Evolutionary conservation across 2,329 filamentous ascomycete genomes (phyloP).

Genomic region (Trichoderma guizhouense): DNA sequence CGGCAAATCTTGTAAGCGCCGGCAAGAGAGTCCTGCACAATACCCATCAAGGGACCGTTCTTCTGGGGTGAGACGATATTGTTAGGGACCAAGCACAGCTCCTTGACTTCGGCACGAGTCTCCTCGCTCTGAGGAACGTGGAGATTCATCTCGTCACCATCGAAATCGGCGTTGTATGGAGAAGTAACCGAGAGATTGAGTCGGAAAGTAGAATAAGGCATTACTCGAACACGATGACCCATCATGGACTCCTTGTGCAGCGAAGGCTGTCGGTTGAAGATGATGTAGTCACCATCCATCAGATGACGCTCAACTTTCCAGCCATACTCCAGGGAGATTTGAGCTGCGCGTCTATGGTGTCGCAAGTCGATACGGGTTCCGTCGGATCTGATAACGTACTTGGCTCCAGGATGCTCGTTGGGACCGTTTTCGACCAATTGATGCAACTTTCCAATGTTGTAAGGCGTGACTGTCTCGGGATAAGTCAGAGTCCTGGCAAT

Average conservation of each 20-base stretch:
- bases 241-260: slow-evolving; percentile 99
- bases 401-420: slow-evolving; percentile 90
- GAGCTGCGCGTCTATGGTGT: slow-evolving; percentile 82
- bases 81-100: slow-evolving; percentile 94
- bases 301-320: slow-evolving; percentile 99
- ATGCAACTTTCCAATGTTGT: slow-evolving; percentile 93
- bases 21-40: slow-evolving; percentile 95
- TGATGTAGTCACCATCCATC: slow-evolving; percentile 93
- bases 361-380: slow-evolving; percentile 93
- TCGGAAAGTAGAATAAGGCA: slow-evolving; percentile 98
- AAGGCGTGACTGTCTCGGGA: slow-evolving; percentile 93
- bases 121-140: slow-evolving; percentile 98
- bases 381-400: slow-evolving; percentile 92
- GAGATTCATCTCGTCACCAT: slow-evolving; percentile 99
- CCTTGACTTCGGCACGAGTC: slow-evolving; percentile 87
- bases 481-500: slow-evolving; percentile 94
- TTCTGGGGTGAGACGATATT: slow-evolving; percentile 98
- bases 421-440: slow-evolving; percentile 89
- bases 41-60: slow-evolving; percentile 98
- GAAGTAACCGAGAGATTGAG: slow-evolving; percentile 96
- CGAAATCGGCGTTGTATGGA: slow-evolving; percentile 99
- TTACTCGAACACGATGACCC: slow-evolving; percentile 94
- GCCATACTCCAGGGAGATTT: slow-evolving; percentile 86
- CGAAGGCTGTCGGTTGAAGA: slow-evolving; percentile 99
- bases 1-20: slow-evolving; percentile 96